Conservation (phyloP, 352 stramenopile species). For the Phytophthora megakarya region DNA sequence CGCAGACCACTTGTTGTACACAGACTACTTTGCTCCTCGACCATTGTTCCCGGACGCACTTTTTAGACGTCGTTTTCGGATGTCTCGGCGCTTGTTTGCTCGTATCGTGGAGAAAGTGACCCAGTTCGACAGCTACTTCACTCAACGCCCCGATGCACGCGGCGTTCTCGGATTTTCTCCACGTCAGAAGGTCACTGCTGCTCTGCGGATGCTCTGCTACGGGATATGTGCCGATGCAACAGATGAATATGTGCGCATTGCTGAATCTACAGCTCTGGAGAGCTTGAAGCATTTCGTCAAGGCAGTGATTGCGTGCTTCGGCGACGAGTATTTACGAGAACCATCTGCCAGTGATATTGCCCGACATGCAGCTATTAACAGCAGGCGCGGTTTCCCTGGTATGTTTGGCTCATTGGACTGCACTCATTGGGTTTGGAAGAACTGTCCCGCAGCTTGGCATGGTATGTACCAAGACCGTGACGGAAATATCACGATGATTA, state of each 20-base stretch:
- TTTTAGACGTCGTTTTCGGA: too few species aligned
- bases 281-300: conserved; percentile 7
- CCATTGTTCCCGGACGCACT: too few species aligned
- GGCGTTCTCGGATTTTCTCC: too few species aligned
- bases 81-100: too few species aligned
- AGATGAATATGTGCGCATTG: not conserved
- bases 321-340: conserved; percentile 17
- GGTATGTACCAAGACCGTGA: conserved; percentile 17
- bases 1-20: too few species aligned
- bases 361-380: not conserved
- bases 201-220: conserved; percentile 24
- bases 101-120: too few species aligned
- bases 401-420: conserved; percentile 40
- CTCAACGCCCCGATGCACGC: not conserved
- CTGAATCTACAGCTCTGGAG: conserved; percentile 16
- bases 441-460: conserved; percentile 18
- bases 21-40: too few species aligned
- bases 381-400: conserved; percentile 15
- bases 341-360: conserved; percentile 21
- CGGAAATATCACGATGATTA: not conserved
- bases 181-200: conserved; percentile 24
- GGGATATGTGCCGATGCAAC: too few species aligned
- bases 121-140: not conserved
- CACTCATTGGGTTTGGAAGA: conserved; percentile 38
- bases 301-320: conserved; percentile 8